These are phyloP conservation scores for Trichoderma virens DNA, from an alignment of 495 filamentous ascomycete species.

Conservation along the genomic window DNA sequence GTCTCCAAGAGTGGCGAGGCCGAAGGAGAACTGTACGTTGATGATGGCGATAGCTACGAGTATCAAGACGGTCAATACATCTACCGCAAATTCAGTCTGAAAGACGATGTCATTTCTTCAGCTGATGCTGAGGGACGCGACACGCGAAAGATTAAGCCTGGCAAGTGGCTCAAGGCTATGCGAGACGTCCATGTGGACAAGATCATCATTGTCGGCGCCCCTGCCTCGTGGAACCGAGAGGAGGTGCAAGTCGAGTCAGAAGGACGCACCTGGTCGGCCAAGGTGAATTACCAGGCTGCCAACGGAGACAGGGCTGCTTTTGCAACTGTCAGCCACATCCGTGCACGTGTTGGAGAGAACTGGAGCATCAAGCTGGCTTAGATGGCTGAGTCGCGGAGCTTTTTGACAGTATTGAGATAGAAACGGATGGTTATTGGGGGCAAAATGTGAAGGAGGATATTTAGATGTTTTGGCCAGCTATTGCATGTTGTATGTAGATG, in stretches of 20 bases:
- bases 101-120: conserved; percentile 45
- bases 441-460: neutral
- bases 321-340: conserved; percentile 74
- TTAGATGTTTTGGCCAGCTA: neutral
- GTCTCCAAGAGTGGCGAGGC: conserved; percentile 65
- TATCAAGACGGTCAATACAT: conserved; percentile 80
- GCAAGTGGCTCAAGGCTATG: conserved; percentile 70
- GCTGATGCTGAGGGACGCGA: conserved; percentile 44
- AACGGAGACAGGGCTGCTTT: conserved; percentile 59
- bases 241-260: conserved; percentile 62
- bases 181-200: conserved; percentile 68
- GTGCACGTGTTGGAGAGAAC: conserved; percentile 64
- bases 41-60: conserved; percentile 90
- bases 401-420: neutral
- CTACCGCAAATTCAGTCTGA: conserved; percentile 64
- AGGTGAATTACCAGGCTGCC: conserved; percentile 53
- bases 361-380: conserved; percentile 63
- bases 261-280: conserved; percentile 51
- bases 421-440: neutral
- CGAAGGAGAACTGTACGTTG: conserved; percentile 77
- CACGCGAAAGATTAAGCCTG: conserved; percentile 52
- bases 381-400: neutral
- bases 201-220: conserved; percentile 73
- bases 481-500: neutral
- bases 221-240: conserved; percentile 60